Evolutionary conservation across 2,329 filamentous ascomycete species (phyloP).

Genomic region (Rhynchosporium graminicola): DNA sequence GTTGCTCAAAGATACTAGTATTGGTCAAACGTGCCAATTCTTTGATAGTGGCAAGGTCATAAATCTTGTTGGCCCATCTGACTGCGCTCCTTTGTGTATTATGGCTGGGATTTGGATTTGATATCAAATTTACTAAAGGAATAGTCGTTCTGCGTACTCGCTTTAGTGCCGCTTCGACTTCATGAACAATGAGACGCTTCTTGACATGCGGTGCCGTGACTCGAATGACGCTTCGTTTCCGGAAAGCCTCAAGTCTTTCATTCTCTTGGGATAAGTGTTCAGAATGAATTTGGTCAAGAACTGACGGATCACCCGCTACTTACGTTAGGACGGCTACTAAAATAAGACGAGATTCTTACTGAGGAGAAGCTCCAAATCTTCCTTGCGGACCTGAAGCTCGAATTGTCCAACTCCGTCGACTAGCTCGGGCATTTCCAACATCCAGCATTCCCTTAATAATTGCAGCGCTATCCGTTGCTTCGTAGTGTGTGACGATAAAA

Average conservation of each 20-base stretch:
- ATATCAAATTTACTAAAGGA: constrained; percentile 27
- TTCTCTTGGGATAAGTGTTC: constrained; percentile 26
- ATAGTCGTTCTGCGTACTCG: constrained; percentile 28
- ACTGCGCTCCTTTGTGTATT: not conserved
- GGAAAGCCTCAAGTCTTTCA: constrained; percentile 37
- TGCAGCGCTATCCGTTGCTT: constrained; percentile 36
- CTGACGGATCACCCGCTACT: constrained; percentile 28
- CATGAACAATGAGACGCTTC: constrained; percentile 29
- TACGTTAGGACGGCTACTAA: constrained; percentile 4
- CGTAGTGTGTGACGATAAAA: constrained; percentile 32
- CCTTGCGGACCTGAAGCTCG: constrained; percentile 33
- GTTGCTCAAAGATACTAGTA: constrained; percentile 28
- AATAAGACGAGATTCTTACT: constrained; percentile 30
- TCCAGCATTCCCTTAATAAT: constrained; percentile 39
- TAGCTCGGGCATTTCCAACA: constrained; percentile 36
- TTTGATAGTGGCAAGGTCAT: constrained; percentile 25
- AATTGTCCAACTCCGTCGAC: constrained; percentile 37
- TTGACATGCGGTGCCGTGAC: constrained; percentile 35
- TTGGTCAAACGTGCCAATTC: constrained; percentile 35
- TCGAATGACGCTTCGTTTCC: constrained; percentile 33
- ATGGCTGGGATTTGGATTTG: not conserved
- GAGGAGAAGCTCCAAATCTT: constrained; percentile 36
- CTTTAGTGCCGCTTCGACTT: constrained; percentile 30
- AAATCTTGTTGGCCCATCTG: constrained; percentile 14
- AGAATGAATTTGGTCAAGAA: constrained; percentile 32